phyloP scores from a whole-genome alignment of 306 rosid species.

The Castanopsis chinensis region DNA sequence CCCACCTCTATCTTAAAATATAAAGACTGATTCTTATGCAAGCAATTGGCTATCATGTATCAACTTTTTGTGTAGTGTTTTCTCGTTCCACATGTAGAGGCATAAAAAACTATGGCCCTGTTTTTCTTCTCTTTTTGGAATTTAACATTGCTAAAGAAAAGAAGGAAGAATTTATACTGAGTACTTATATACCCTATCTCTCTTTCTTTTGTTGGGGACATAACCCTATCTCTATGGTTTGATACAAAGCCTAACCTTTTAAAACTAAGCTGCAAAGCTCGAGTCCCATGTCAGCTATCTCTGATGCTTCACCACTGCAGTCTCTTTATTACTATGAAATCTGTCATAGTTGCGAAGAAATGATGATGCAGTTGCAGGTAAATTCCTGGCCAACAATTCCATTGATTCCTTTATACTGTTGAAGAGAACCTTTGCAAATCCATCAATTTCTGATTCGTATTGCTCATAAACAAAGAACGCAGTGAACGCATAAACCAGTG shows the following conservation, averaged over 20 bases:
- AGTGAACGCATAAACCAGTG: conserved; percentile 61
- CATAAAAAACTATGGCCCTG: neutral
- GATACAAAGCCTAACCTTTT: conserved; percentile 1
- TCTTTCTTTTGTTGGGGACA: conserved; percentile 1
- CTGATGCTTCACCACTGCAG: conserved; percentile 20
- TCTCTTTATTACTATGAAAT: conserved; percentile 10
- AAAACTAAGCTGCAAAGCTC: conserved; percentile 22
- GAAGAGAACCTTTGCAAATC: conserved; percentile 31
- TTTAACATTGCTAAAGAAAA: conserved; percentile 2
- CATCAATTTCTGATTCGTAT: conserved; percentile 69
- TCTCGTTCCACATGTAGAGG: neutral
- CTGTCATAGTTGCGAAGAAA: conserved; percentile 21
- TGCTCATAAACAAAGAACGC: conserved; percentile 80
- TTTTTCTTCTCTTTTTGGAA: neutral
- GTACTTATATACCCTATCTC: neutral
- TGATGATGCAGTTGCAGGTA: conserved; percentile 37
- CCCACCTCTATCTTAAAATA: neutral
- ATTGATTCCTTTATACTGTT: conserved; percentile 24
- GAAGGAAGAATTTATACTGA: neutral
- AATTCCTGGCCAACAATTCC: conserved; percentile 31
- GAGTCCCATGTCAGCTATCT: conserved; percentile 23
- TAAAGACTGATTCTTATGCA: neutral
- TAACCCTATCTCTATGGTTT: conserved; percentile 8
- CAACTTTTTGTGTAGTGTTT: neutral
- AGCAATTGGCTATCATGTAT: neutral